Base-by-base conservation (phyloP, 352 stramenopile genomes). In the Globisporangium cederbergense region DNA sequence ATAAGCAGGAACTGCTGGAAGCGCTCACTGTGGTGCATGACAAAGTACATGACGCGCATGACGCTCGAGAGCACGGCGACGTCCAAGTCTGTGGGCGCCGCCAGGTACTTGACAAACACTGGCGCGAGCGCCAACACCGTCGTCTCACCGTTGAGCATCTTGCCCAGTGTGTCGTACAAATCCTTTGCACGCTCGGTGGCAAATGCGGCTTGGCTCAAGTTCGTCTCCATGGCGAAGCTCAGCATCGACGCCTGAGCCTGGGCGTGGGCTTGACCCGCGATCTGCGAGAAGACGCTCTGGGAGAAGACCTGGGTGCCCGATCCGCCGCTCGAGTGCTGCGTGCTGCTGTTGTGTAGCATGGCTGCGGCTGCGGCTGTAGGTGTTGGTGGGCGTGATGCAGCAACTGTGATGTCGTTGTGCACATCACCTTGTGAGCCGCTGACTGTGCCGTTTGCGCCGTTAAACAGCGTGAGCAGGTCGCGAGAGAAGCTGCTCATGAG, bases 211-310 rank as follows among this genome's bases (percentile, higher is more conserved):
- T 83, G 76, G 14, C 55, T 71, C 34, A 58, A 51, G 66, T 75
- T 79, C 28, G 61, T 75, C 49, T 79, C 71, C 34, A 67, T 74
- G 1, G 71, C 62, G 60, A 70, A 70, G 55, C 62, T 79, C 10
- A 73, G 51, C n/a, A 83, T 49, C 14, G 74, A 83, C 8, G 77
- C 68, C 30, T 76, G 72, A 0, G 66, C 71, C 60, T 81, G 73
- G 13, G 65, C 68, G n/a, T 65, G 70, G 10, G 75, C 64, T n/a
- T 71, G 78, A 3, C 58, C 75, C 2, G 70, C 67, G 20, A 85
- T 52, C 58, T 88, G 79, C 2, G 79, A 86, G 61, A 88, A 86
- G 9, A 88, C 78, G 61, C 76, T 88, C 38, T 86, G 79, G 0
- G 79, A 86, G 46, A 83, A 77, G 11, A n/a, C 58, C 58, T 63